Evolutionary conservation across 2,329 filamentous ascomycete species (phyloP), one percentile per base, ranked within the genome.

Genomic region (Paracamarosporium sp.): DNA sequence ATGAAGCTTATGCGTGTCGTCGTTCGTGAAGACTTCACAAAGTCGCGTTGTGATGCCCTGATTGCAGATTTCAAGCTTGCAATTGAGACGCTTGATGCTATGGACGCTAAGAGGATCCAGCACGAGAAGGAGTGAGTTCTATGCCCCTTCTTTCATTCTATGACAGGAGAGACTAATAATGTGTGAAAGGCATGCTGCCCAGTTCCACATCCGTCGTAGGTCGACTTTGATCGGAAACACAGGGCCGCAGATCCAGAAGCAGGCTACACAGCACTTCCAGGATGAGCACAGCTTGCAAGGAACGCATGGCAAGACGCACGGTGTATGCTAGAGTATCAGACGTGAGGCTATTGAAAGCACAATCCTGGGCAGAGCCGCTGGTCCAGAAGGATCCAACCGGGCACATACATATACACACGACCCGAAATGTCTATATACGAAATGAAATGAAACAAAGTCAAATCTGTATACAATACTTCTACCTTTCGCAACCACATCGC

Each of bases 1-100:
- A 83, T 97, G 71, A 96, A 97, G 84, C 89, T 98, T 85, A 87
- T 97, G 82, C 89, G 94, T 35, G 87, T 97, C 4, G 94, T 98
- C 0, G 91, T 97, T 4, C 87, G 94, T 50, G 94, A 97, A 78
- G 94, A 97, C 79, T 97, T 98, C 68, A 91, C 88, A 45, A 88
- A 90, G 76, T 88, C 84, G 65, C 85, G 93, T 36, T 96, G 92
- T 71, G 93, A 98, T 72, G 82, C 86, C 9, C 82, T 98, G 44
- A 78, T 97, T 59, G 69, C 75, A 25, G 93, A 97, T 73, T 88
- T 97, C 78, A 92, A 90, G 80, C 82, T 93, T 50, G 91, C 91
- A 62, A 74, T 93, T 61, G 81, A 87, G 46, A 82, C 90, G 38
- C 82, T 98, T 25, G 85, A 90, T 61, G 80, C 87, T 59, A 90